Evolutionary conservation across 805 yeast genomes (phyloP).

Genomic region (Pachysolen tannophilus): DNA sequence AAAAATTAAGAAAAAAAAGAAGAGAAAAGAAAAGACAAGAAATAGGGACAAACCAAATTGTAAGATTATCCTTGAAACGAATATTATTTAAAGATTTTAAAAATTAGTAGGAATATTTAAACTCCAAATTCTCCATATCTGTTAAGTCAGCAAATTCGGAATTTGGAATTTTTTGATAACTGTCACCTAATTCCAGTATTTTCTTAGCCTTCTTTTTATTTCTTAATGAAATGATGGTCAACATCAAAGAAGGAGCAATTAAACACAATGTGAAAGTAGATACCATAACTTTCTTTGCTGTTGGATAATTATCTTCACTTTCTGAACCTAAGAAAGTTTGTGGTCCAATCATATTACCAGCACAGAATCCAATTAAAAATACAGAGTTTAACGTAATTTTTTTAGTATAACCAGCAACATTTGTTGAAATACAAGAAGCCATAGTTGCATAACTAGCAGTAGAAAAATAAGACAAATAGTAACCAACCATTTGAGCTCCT

Average conservation of each 20-base stretch:
- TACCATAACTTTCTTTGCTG: slow-evolving; percentile 41
- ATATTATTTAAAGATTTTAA: too few species aligned
- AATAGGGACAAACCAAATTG: too few species aligned
- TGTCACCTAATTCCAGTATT: slow-evolving; percentile 13
- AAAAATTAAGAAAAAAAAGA: too few species aligned
- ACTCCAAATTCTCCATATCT: slow-evolving; percentile 30
- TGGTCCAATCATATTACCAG: slow-evolving; percentile 50
- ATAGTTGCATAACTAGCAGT: slow-evolving; percentile 18
- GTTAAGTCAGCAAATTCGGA: slow-evolving; percentile 38
- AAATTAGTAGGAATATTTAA: slow-evolving; percentile 30
- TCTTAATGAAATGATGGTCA: too few species aligned
- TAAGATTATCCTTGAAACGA: too few species aligned
- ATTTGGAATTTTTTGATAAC: slow-evolving; percentile 20
- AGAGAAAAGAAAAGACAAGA: too few species aligned
- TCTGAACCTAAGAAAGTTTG: slow-evolving; percentile 40
- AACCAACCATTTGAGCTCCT: slow-evolving; percentile 18
- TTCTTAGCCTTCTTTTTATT: slow-evolving; percentile 29
- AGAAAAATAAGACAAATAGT: slow-evolving; percentile 13
- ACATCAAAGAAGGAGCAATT: slow-evolving; percentile 12
- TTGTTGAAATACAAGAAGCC: slow-evolving; percentile 32
- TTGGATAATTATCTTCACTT: slow-evolving; percentile 52
- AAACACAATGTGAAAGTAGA: slow-evolving; percentile 17
- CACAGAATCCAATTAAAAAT: slow-evolving; percentile 40
- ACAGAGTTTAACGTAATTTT: slow-evolving; percentile 38
- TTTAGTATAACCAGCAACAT: slow-evolving; percentile 52